These are phyloP conservation scores for Baudoinia panamericana DNA, from an alignment of 495 filamentous ascomycete species.

Conservation along the genomic window DNA sequence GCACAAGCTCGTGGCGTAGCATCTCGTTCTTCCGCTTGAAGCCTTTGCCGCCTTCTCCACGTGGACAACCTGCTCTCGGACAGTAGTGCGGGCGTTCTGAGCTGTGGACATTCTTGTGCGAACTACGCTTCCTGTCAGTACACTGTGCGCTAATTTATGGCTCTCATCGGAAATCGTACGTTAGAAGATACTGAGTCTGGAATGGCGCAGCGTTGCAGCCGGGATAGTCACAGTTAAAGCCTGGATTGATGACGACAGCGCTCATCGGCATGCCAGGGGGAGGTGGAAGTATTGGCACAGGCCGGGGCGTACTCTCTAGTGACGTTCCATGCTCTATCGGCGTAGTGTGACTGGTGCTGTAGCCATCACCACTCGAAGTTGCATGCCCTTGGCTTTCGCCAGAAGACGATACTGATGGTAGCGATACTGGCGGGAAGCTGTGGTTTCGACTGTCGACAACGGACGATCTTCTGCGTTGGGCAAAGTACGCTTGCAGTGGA, in stretches of 20 bases:
- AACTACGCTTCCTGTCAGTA: conserved; percentile 40
- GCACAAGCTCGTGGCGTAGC: conserved; percentile 92
- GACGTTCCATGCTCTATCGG: conserved; percentile 23
- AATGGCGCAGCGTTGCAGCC: conserved; percentile 78
- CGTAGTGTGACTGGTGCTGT: conserved; percentile 23
- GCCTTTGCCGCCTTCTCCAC: conserved; percentile 74
- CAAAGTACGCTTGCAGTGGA: conserved; percentile 17
- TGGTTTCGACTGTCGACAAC: too few species aligned
- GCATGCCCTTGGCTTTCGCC: conserved; percentile 25
- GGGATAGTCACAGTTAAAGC: conserved; percentile 51
- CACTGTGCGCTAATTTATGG: background rate
- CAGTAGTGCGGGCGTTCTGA: conserved; percentile 86
- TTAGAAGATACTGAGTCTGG: conserved; percentile 76
- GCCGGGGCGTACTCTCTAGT: conserved; percentile 22
- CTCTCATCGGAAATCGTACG: conserved; percentile 39
- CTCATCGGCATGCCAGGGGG: conserved; percentile 16
- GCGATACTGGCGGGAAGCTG: conserved; percentile 14
- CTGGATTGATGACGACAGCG: conserved; percentile 20
- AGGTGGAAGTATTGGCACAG: conserved; percentile 22
- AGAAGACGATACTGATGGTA: conserved; percentile 24
- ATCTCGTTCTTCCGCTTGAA: conserved; percentile 99
- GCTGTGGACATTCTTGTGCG: conserved; percentile 95
- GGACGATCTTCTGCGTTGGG: conserved; percentile 24
- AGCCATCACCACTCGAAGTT: conserved; percentile 22
- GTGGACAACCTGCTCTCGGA: conserved; percentile 62